A percentile compares a stretch with the other conserved stretches of the same genome.
These are phyloP conservation scores for Botrytis tulipae DNA, from an alignment of 2,329 filamentous ascomycete species.

Conservation along the genomic window DNA sequence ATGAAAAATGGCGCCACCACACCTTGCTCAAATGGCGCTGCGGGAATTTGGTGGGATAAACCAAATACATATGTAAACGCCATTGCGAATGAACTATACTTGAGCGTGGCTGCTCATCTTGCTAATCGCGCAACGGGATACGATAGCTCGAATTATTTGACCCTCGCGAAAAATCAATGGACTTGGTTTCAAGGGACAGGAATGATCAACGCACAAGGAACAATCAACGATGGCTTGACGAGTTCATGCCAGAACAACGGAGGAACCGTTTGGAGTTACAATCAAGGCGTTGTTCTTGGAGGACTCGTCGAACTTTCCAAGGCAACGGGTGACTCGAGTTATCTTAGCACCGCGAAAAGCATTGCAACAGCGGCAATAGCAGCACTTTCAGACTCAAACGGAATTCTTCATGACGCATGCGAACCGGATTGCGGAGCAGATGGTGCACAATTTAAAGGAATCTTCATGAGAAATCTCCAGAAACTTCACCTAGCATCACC, in stretches of 20 bases:
- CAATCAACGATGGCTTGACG: conserved; percentile 53
- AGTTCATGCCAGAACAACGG: conserved; percentile 51
- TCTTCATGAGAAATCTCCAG: conserved; percentile 65
- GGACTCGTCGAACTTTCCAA: conserved; percentile 56
- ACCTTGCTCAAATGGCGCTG: conserved; percentile 47
- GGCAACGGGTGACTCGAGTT: conserved; percentile 46
- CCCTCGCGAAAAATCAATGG: conserved; percentile 50
- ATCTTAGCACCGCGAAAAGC: conserved; percentile 47
- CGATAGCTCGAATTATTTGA: conserved; percentile 53
- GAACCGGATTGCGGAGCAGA: conserved; percentile 49
- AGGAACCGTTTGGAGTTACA: conserved; percentile 50
- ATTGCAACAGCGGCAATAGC: conserved; percentile 56
- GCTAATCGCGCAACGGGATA: conserved; percentile 53
- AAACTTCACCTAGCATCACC: conserved; percentile 50
- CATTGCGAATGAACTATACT: conserved; percentile 57
- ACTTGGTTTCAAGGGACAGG: conserved; percentile 50
- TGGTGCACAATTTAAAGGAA: conserved; percentile 68
- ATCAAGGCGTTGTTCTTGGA: conserved; percentile 60
- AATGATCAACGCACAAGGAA: conserved; percentile 48
- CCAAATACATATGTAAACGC: conserved; percentile 53
- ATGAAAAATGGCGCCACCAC: conserved; percentile 51
- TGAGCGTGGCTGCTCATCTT: conserved; percentile 53
- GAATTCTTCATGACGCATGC: conserved; percentile 55
- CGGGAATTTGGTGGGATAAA: conserved; percentile 54
- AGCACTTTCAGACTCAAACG: conserved; percentile 45